Evolutionary conservation across 1,284 basidiomycete genomes (phyloP).

Genomic region (Cerrena zonata): DNA sequence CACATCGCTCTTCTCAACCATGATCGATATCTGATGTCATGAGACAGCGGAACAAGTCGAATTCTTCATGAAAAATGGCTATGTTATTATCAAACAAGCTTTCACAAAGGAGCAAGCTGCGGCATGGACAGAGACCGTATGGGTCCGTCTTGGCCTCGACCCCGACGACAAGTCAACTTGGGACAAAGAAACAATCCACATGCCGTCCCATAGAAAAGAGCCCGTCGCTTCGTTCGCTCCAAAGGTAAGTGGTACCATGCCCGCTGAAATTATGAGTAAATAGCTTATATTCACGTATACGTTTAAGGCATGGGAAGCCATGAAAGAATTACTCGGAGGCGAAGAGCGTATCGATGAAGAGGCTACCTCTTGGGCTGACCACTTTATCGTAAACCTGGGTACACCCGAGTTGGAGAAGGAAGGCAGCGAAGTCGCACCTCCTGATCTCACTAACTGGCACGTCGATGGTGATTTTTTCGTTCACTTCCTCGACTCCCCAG

Average conservation of each 20-base stretch:
- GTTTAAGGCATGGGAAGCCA: constrained; percentile 56
- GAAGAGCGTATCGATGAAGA: constrained; percentile 49
- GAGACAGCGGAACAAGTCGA: constrained; percentile 43
- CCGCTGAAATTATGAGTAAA: too few relatives aligned
- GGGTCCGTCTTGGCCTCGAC: constrained; percentile 48
- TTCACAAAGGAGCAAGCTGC: constrained; percentile 47
- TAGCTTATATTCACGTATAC: too few relatives aligned
- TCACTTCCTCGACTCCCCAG: constrained; percentile 58
- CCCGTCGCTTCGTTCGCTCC: constrained; percentile 46
- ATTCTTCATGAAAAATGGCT: constrained; percentile 52
- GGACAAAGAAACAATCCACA: constrained; percentile 49
- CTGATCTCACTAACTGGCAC: constrained; percentile 55
- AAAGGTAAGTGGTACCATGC: constrained; percentile 39
- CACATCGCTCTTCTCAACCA: background rate
- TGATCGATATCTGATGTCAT: background rate
- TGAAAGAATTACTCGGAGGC: constrained; percentile 48
- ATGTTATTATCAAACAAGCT: constrained; percentile 47
- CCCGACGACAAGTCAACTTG: constrained; percentile 50
- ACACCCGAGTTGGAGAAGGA: constrained; percentile 35
- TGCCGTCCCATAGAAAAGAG: constrained; percentile 46
- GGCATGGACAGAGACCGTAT: constrained; percentile 45
- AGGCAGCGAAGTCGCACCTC: constrained; percentile 30
- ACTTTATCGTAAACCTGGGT: constrained; percentile 57
- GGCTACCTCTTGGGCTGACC: constrained; percentile 49
- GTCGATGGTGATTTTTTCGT: constrained; percentile 63